These are phyloP conservation scores for Suhomyces sp. DNA, from an alignment of 805 yeast species.

Conservation along the genomic window DNA sequence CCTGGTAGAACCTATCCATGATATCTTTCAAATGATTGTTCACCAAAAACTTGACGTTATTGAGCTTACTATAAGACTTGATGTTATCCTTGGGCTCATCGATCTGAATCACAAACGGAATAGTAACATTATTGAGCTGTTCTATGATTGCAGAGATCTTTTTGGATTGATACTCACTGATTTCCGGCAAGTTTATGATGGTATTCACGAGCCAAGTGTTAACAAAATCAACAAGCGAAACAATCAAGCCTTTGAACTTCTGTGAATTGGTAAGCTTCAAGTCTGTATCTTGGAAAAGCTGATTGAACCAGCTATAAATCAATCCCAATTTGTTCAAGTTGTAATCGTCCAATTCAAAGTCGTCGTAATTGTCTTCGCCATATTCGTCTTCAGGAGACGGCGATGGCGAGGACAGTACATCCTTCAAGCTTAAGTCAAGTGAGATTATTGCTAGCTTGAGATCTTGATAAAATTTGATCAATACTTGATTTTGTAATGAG, in stretches of 20 bases:
- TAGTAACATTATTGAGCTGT: constrained; percentile 20
- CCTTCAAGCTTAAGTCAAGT: constrained; percentile 14
- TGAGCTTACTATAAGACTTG: constrained; percentile 26
- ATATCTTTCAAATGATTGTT: constrained; percentile 45
- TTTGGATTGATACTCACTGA: constrained; percentile 35
- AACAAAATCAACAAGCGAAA: constrained; percentile 27
- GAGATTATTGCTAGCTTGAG: constrained; percentile 15
- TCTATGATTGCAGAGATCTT: constrained; percentile 29
- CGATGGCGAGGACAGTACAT: not conserved
- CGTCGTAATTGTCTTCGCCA: constrained; percentile 8
- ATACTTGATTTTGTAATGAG: constrained; percentile 20
- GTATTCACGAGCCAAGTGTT: constrained; percentile 28
- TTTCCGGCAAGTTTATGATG: constrained; percentile 27
- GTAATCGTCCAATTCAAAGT: constrained; percentile 19
- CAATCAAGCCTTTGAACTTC: constrained; percentile 27
- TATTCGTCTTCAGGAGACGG: constrained; percentile 1
- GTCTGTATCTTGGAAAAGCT: constrained; percentile 18
- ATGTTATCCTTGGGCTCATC: constrained; percentile 18
- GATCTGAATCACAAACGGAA: constrained; percentile 17
- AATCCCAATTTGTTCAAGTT: constrained; percentile 18
- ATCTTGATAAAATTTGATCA: constrained; percentile 18
- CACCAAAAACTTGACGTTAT: constrained; percentile 32
- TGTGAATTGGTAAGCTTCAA: constrained; percentile 25
- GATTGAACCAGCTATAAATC: constrained; percentile 24
- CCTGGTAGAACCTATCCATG: constrained; percentile 50